These are phyloP conservation scores for Malbranchea zuffiana DNA, from an alignment of 2,329 filamentous ascomycete genomes.

Conservation along the genomic window DNA sequence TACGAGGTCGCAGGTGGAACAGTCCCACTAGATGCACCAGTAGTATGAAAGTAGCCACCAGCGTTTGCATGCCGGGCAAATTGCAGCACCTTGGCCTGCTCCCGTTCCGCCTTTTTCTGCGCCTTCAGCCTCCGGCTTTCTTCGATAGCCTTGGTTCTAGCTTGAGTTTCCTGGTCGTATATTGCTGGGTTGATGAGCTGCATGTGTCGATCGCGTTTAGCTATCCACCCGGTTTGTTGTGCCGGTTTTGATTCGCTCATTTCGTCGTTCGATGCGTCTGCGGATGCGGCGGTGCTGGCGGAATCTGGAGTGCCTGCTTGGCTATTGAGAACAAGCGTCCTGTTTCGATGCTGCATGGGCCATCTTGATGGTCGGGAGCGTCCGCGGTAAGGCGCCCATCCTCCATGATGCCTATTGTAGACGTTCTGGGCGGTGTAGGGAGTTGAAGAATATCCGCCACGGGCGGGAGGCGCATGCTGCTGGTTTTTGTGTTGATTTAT, in stretches of 20 bases:
- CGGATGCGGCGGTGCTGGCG: conserved; percentile 18
- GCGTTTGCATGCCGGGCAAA: conserved; percentile 28
- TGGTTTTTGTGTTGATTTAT: conserved; percentile 71
- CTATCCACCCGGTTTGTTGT: conserved; percentile 49
- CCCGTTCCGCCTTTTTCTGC: conserved; percentile 49
- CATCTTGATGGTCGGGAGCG: conserved; percentile 31
- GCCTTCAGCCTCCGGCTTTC: conserved; percentile 44
- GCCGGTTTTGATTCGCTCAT: conserved; percentile 21
- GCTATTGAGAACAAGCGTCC: conserved; percentile 56
- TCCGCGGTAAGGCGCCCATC: conserved; percentile 36
- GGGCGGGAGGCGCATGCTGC: conserved; percentile 13
- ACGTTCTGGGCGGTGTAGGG: conserved; percentile 17
- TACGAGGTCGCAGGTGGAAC: conserved; percentile 37
- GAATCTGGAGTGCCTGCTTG: conserved; percentile 19
- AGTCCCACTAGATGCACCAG: conserved; percentile 18
- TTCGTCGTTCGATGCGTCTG: conserved; percentile 21
- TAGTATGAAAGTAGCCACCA: conserved; percentile 10
- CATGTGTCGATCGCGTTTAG: conserved; percentile 63
- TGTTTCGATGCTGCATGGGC: conserved; percentile 40
- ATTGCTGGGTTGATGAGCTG: conserved; percentile 73
- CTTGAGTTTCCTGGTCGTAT: conserved; percentile 62
- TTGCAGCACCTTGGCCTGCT: conserved; percentile 31
- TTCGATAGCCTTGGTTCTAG: conserved; percentile 59
- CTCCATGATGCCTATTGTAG: conserved; percentile 19
- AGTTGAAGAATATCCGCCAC: conserved; percentile 19